Base-by-base conservation (phyloP, 805 yeast species). In the Torulaspora maleeae region DNA sequence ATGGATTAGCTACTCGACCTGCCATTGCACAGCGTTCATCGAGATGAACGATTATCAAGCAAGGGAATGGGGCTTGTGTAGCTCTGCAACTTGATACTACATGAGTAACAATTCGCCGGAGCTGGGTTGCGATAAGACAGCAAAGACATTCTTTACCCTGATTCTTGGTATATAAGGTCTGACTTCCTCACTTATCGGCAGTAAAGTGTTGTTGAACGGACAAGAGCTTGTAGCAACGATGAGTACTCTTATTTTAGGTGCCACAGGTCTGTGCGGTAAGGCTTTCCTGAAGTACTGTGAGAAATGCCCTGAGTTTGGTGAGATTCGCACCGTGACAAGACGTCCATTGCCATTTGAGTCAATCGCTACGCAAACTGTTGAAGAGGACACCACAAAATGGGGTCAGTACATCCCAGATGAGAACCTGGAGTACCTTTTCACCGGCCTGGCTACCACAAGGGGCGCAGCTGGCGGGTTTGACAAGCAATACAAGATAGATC, bases 221-320 rank as follows among this genome's bases (percentile, higher is more conserved):
- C 4, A 16, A 16, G 25, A 17, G 20, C 17, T 24, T 9, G 12
- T 24, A 6, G 4, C 16, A 19, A 17, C n/a, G 20, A 58, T 54
- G 59, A 60, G 55, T 29, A 64, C 66, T 11, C 66, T 76, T 36
- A 56, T 74, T 12, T 63, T 86, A 36, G 96, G 96, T 2, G 75
- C 89, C 24, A 87, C 95, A 1, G 96, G 96, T 2, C 67, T 86
- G 16, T 82, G 83, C 45, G 96, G 95, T 7, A 54, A 71, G 19
- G 72, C 69, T 19, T 73, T 86, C 48, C 59, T 86, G 43, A 73
- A 70, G 43, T 64, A 64, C 20, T 77, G 78, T 5, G 63, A 64
- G 30, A 49, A 58, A 8, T 63, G 76, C 3, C 47, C 67, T 1
- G 55, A 64, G 2, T 69, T 75, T 32, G 44, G 63, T 2, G 64